Evolutionary conservation across 2,329 filamentous ascomycete species (phyloP).

Genomic region (Ophioceras dolichostomum): DNA sequence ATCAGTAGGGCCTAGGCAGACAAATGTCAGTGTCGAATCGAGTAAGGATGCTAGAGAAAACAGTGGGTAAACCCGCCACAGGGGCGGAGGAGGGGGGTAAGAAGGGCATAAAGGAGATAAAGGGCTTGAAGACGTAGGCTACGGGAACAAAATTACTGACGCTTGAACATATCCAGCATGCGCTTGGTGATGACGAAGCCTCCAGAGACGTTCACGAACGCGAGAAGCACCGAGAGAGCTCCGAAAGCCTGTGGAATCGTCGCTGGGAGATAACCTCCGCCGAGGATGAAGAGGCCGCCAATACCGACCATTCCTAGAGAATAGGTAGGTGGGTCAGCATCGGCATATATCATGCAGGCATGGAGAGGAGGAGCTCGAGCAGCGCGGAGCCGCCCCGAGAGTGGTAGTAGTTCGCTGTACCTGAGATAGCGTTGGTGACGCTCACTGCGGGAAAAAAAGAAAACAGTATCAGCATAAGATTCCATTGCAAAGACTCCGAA

Average conservation of each 20-base stretch:
- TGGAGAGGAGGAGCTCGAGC: too few relatives aligned
- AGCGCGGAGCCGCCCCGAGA: too few relatives aligned
- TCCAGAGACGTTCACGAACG: conserved; percentile 80
- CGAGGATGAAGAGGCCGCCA: conserved; percentile 80
- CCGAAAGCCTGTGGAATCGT: conserved; percentile 72
- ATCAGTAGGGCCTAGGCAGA: conserved; percentile 55
- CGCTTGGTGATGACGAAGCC: conserved; percentile 87
- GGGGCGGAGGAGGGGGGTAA: background rate
- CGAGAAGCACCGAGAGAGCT: conserved; percentile 67
- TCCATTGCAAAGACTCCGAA: background rate
- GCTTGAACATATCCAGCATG: conserved; percentile 87
- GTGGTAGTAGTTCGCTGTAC: too few relatives aligned
- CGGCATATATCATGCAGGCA: too few relatives aligned
- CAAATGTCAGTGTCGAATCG: too few relatives aligned
- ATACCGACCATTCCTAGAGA: conserved; percentile 86
- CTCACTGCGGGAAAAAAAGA: conserved; percentile 40
- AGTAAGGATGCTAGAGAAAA: too few relatives aligned
- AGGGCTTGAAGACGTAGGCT: too few relatives aligned
- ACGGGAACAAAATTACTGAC: conserved; percentile 14
- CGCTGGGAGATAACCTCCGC: conserved; percentile 64
- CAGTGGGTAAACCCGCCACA: too few relatives aligned
- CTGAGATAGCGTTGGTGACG: conserved; percentile 84
- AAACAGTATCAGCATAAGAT: background rate
- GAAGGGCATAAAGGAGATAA: too few relatives aligned
- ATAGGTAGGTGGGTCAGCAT: too few relatives aligned